These are phyloP conservation scores for Pyrenula massariospora DNA, from an alignment of 495 filamentous ascomycete species.

Conservation along the genomic window DNA sequence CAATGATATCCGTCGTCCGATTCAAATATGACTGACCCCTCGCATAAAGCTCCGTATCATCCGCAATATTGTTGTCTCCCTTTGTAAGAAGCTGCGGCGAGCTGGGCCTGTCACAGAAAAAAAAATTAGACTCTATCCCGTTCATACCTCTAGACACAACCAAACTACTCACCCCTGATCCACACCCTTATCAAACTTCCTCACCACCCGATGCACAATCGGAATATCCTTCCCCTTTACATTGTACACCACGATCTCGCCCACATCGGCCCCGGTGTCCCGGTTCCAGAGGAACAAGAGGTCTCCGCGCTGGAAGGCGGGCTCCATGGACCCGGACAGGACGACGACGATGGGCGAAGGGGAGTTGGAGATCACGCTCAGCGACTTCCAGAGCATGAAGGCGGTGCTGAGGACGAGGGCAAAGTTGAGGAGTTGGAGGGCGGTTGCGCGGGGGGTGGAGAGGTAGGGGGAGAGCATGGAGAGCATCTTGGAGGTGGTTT, in stretches of 20 bases:
- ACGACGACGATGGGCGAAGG: conserved; percentile 94
- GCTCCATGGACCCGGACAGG: conserved; percentile 90
- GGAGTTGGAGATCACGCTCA: conserved; percentile 75
- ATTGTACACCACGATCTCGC: conserved; percentile 93
- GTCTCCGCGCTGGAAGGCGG: conserved; percentile 92
- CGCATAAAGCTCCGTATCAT: conserved; percentile 91
- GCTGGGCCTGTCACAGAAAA: conserved; percentile 7
- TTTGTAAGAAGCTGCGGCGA: conserved; percentile 70
- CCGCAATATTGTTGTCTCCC: conserved; percentile 90
- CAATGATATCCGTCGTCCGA: conserved; percentile 79
- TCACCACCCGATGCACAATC: conserved; percentile 81
- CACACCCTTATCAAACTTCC: conserved; percentile 49
- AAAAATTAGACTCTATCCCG: conserved; percentile 7
- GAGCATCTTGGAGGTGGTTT: conserved; percentile 53
- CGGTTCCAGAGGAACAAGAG: conserved; percentile 92
- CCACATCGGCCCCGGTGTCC: conserved; percentile 52
- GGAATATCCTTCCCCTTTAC: conserved; percentile 85
- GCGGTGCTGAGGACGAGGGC: conserved; percentile 87
- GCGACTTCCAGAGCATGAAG: conserved; percentile 97
- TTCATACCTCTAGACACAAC: conserved; percentile 1
- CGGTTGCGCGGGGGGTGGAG: conserved; percentile 67
- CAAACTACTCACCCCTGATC: conserved; percentile 21
- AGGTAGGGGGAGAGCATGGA: conserved; percentile 50
- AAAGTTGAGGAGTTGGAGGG: conserved; percentile 90
- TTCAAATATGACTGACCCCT: conserved; percentile 73